Base-by-base conservation (phyloP, 257 asterid species). In the Thymus mandschuricus region DNA sequence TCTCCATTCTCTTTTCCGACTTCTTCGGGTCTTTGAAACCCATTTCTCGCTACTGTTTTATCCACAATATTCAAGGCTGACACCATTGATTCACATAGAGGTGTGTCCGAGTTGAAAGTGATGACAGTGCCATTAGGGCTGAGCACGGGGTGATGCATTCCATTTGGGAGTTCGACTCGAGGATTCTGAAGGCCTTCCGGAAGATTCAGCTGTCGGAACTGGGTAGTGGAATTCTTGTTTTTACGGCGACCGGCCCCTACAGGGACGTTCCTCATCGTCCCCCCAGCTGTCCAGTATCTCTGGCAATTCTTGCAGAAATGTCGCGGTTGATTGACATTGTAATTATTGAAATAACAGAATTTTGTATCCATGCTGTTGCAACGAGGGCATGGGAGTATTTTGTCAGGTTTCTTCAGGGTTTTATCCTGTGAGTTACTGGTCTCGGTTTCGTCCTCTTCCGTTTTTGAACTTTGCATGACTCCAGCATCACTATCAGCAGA, bases 211-310 rank as follows among this genome's bases (percentile, higher is more conserved):
- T 78, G 76, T 28, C 66, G 79, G 76, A 59, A 71, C 10, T 76
- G 80, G 38, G 82, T 59, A 49, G 82, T 55, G 3, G 69, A 27
- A 30, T 64, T 78, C 72, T 80, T 80, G 80, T 77, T 74, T 69
- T 77, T 83, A 44, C 87, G 84, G 34, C 87, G 84, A 2, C 87
- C 87, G 0, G 87, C 87, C 28, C 87, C 87, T 8, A 82, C 82
- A 13, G 80, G 85, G 49, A 83, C 80, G 7, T 77, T 83, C 81
- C 87, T 80, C 83, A 83, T 83, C 40, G 79, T 80, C 70, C 87
- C 87, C 7, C 87, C 87, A 55, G 85, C 85, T 9, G 85, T 83
- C 87, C 87, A 82, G 74, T 82, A 82, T 69, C 87, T 74, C 69
- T 82, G 87, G 62, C 87, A 82, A 3, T 80, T 82, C 78, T 73